Base-by-base conservation (phyloP, 495 filamentous ascomycete genomes). In the Penicillium angulare region DNA sequence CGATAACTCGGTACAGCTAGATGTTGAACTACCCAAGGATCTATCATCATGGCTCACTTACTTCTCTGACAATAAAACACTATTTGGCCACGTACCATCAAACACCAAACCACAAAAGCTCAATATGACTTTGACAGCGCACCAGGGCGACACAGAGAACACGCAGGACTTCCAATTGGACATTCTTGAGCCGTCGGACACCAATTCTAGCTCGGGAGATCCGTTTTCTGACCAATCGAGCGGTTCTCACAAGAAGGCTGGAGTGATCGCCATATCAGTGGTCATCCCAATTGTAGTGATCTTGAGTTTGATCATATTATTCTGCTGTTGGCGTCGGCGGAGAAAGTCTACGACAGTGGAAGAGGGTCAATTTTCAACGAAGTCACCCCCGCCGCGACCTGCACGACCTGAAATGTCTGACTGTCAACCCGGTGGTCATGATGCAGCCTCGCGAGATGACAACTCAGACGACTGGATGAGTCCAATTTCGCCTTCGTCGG, bases 1-100 rank as follows among this genome's bases (percentile, higher is more conserved):
- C 21, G 71, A 78, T 8, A 62, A 69, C 20, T 74, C 81, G 49
- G 78, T 80, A 0, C 67, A 77, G 17, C 58, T 92, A 1, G 75
- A 74, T 10, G 66, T 87, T 2, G 65, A 80, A 36, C 55, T 80
- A n/a, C 74, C 68, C 16, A 52, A 74, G 2, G 57, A 64, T 5
- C 65, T 82, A 2, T 64, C 74, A 7, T 64, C 80, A 12, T 96
- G 90, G 91, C 70, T 93, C 8, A 72, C 69, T 1, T 89, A 89
- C 53, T 79, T 88, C 55, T 42, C 77, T 9, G 62, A 59, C 8
- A 81, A 77, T 32, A 64, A 77, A 50, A 76, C 74, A 2, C 69
- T 95, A 5, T 78, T 69, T 17, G 89, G 90, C 5, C 70, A 77
- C 10, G 81, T 87, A 18, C 88, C 91, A 1, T 53, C 53, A 0